phyloP scores from a whole-genome alignment of 1,284 basidiomycete species.

The Pseudomicrostroma phylloplanum region DNA sequence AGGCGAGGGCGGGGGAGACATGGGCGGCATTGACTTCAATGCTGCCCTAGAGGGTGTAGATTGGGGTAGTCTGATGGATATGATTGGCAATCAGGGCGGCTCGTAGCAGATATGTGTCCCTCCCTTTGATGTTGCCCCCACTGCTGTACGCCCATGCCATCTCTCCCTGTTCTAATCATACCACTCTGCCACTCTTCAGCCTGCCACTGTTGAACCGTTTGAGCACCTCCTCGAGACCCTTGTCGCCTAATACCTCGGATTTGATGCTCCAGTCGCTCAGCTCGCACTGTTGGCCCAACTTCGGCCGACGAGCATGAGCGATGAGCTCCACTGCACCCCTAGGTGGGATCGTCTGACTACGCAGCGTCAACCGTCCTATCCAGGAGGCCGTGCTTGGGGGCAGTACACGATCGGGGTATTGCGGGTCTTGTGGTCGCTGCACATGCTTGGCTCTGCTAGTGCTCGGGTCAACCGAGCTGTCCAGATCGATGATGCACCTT shows the following conservation, averaged over 20 bases:
- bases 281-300: background rate
- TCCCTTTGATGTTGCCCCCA: no score
- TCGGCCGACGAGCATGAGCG: background rate
- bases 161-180: background rate
- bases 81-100: no score
- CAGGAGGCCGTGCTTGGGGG: conserved; percentile 9
- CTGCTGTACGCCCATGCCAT: no score
- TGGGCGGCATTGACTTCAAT: conserved; percentile 1
- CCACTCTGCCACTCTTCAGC: background rate
- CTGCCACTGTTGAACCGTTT: background rate
- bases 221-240: background rate
- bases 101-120: no score
- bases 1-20: background rate
- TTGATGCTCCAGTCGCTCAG: conserved; percentile 4
- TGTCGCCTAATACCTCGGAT: background rate
- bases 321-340: background rate
- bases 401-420: background rate
- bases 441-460: background rate
- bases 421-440: background rate
- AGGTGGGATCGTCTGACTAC: background rate
- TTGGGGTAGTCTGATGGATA: background rate
- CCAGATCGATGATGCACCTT: conserved; percentile 8
- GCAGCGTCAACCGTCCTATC: conserved; percentile 12
- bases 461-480: conserved; percentile 7
- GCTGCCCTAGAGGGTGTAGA: conserved; percentile 1